Percentiles rank a stretch among this genome's conserved stretches.
Conservation (phyloP, 371 early-diverging fungal species). For the Choanephora cucurbitarum region DNA sequence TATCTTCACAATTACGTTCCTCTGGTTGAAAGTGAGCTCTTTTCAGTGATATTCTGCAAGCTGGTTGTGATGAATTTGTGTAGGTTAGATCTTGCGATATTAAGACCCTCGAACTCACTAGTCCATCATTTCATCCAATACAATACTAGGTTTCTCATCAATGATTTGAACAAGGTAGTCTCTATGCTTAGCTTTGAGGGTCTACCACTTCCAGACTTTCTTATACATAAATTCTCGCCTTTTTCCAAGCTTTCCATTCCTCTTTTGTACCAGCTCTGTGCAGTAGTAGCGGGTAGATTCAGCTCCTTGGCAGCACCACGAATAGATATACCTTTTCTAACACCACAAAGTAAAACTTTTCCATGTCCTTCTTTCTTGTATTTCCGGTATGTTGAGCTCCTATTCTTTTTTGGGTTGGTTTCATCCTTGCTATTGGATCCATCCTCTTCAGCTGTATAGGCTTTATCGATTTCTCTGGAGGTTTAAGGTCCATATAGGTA, state of each 20-base stretch:
- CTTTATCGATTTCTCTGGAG: no score
- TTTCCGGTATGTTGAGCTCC: no score
- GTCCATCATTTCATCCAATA: conserved; percentile 18
- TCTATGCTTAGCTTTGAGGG: conserved; percentile 2
- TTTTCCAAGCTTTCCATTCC: neutral
- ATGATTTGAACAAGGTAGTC: conserved; percentile 8
- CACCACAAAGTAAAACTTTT: no score
- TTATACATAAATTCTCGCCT: neutral
- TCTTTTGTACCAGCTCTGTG: neutral
- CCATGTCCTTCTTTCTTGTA: no score
- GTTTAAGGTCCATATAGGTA: no score
- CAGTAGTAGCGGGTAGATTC: neutral
- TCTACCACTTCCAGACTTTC: conserved; percentile 8
- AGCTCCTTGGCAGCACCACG: neutral
- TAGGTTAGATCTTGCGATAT: conserved; percentile 11
- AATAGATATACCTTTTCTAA: neutral
- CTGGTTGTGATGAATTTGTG: conserved; percentile 19
- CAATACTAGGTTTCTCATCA: conserved; percentile 13
- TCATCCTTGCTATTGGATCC: no score
- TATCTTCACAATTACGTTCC: conserved; percentile 14
- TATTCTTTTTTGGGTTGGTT: no score
- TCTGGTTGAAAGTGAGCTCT: conserved; percentile 18
- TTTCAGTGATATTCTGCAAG: conserved; percentile 17
- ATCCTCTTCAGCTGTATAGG: no score
- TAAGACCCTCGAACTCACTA: conserved; percentile 9